Conservation (phyloP, 2,329 filamentous ascomycete species). For the Arthroderma sp. region DNA sequence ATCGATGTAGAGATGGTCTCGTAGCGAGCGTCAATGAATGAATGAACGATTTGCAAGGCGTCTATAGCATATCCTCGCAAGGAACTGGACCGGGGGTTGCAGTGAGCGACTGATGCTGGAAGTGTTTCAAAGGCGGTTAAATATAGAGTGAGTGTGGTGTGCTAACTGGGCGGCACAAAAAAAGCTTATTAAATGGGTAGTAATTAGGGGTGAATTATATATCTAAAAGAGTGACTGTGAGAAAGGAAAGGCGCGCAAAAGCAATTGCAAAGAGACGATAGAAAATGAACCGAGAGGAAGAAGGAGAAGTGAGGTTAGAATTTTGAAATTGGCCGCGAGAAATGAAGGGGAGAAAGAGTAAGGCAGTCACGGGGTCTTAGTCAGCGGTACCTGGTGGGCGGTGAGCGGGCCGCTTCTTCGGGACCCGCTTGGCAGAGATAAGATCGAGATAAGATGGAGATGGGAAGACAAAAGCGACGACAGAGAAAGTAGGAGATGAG, state of each 20-base stretch:
- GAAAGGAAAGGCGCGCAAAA: constrained; percentile 1
- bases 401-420: constrained; percentile 1
- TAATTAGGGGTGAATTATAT: constrained; percentile 4
- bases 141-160: neutral
- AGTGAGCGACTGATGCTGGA: constrained; percentile 5
- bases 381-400: neutral
- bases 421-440: neutral
- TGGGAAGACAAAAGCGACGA: neutral
- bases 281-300: neutral
- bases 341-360: neutral
- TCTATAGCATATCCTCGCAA: neutral
- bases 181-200: constrained; percentile 4
- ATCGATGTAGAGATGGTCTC: neutral
- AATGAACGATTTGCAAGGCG: neutral
- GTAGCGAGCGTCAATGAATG: neutral
- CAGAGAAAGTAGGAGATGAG: neutral
- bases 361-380: constrained; percentile 5
- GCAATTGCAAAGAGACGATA: neutral
- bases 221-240: constrained; percentile 6
- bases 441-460: neutral
- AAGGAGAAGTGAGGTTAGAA: neutral
- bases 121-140: constrained; percentile 6
- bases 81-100: neutral
- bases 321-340: neutral
- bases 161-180: neutral